Conservation (phyloP, 768 basidiomycete genomes). For the Suillus weaverae region DNA sequence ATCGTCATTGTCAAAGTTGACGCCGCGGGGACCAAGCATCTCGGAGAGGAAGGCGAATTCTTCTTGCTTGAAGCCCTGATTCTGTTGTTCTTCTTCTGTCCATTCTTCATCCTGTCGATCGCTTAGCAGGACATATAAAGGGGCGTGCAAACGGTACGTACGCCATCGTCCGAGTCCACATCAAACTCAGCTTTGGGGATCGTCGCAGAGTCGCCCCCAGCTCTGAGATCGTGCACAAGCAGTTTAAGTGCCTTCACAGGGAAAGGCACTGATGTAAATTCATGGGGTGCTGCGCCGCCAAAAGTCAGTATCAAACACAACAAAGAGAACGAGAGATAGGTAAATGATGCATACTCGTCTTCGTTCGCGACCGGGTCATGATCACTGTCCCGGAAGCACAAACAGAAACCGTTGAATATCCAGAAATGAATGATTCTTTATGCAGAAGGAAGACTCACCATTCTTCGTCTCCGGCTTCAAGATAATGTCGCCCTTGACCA, state of each 20-base stretch:
- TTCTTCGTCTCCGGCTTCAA: slow-evolving; percentile 77
- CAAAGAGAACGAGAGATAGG: slow-evolving; percentile 14
- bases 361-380: slow-evolving; percentile 93
- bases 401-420: slow-evolving; percentile 17
- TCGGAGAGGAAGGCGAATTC: slow-evolving; percentile 85
- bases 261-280: slow-evolving; percentile 86
- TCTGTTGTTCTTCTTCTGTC: slow-evolving; percentile 69
- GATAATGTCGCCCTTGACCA: slow-evolving; percentile 91
- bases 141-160: slow-evolving; percentile 31
- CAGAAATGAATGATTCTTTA: slow-evolving; percentile 9
- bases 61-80: slow-evolving; percentile 63
- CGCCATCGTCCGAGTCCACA: slow-evolving; percentile 76
- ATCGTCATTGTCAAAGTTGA: slow-evolving; percentile 76
- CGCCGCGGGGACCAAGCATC: slow-evolving; percentile 71
- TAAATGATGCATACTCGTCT: slow-evolving; percentile 59
- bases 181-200: slow-evolving; percentile 60
- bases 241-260: slow-evolving; percentile 91
- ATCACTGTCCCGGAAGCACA: slow-evolving; percentile 62
- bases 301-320: slow-evolving; percentile 20
- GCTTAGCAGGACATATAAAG: slow-evolving; percentile 4
- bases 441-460: slow-evolving; percentile 51
- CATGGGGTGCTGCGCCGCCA: slow-evolving; percentile 65
- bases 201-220: slow-evolving; percentile 70
- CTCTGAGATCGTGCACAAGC: slow-evolving; percentile 79
- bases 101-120: slow-evolving; percentile 79